Evolutionary conservation across 306 rosid genomes (phyloP), one percentile per base, ranked within the genome.

Genomic region (Trifolium subterraneum): DNA sequence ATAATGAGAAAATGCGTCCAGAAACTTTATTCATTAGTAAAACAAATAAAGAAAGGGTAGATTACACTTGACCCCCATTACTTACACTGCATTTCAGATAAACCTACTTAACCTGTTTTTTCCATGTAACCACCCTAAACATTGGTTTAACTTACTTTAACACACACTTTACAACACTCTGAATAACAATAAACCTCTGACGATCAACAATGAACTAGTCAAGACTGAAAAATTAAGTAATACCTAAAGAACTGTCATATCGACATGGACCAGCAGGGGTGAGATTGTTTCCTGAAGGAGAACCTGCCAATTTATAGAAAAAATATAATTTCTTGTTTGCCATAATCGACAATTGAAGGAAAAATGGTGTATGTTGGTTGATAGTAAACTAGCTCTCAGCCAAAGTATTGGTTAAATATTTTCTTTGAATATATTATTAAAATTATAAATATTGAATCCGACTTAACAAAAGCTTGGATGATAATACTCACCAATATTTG

Each of bases 221-320:
- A 73, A 51, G 77, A 70, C 58, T 25, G 71, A 70, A 36, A 14
- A 79, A 80, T 48, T 20, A 45, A 13, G 68, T 70, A 68, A 77
- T 90, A 94, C 98, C 96, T 74, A 91, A 86, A 55, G 98, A 94
- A 86, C 98, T 94, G 82, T 94, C 98, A 80, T 89, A 94, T 27
- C 98, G 97, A 72, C 98, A 94, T n/a, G 98, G 87, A 79, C 98
- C 97, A 68, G 89, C 97, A 20, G 95, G 91, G 66, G 98, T 90
- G 67, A 89, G 91, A 78, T 87, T 94, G 55, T 88, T 83, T 16
- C 87, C 90, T n/a, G 92, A 76, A 79, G 96, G 96, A 83, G 96
- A 91, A 79, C 96, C 98, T 94, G 92, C 74, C 71, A 89, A 77
- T 66, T 77, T 41, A 79, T 25, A 67, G 33, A 47, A 67, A 61